phyloP scores from a whole-genome alignment of 345 rosid species.

The Pugionium cornutum region DNA sequence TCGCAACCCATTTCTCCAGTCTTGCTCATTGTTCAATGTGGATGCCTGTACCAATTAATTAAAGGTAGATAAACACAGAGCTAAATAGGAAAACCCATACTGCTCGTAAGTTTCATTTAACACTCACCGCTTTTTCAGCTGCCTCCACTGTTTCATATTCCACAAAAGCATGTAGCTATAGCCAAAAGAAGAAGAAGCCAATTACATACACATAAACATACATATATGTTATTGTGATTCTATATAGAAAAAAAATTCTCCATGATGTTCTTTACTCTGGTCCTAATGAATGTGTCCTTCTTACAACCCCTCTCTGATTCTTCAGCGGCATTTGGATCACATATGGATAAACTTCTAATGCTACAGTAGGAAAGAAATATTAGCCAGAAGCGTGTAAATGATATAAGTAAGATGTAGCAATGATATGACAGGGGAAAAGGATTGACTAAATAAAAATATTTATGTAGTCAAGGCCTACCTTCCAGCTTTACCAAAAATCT shows the following conservation, averaged over 20 bases:
- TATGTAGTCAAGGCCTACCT: constrained; percentile 46
- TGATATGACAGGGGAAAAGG: constrained; percentile 1
- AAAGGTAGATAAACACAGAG: constrained; percentile 2
- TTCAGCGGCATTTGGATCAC: constrained; percentile 60
- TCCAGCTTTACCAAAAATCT: constrained; percentile 76
- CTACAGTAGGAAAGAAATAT: constrained; percentile 41
- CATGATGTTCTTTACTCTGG: constrained; percentile 52
- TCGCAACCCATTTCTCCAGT: constrained; percentile 93
- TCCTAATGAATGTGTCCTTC: constrained; percentile 51
- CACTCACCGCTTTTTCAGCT: constrained; percentile 90
- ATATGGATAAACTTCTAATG: constrained; percentile 55
- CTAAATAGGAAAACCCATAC: background rate
- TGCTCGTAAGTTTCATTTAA: background rate
- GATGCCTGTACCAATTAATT: constrained; percentile 59
- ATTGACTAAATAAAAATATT: background rate
- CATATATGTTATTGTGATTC: background rate
- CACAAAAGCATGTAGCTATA: constrained; percentile 82
- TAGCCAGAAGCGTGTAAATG: constrained; percentile 2
- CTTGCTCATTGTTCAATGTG: constrained; percentile 71
- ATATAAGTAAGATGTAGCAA: constrained; percentile 20
- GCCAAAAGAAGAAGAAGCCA: constrained; percentile 22
- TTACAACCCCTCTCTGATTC: constrained; percentile 61
- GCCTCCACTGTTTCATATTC: constrained; percentile 81
- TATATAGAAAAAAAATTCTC: constrained; percentile 14
- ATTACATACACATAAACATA: constrained; percentile 8